Evolutionary conservation across 352 stramenopile species (phyloP), one percentile per base, ranked within the genome.

Genomic region (Halophytophthora polymorphica): DNA sequence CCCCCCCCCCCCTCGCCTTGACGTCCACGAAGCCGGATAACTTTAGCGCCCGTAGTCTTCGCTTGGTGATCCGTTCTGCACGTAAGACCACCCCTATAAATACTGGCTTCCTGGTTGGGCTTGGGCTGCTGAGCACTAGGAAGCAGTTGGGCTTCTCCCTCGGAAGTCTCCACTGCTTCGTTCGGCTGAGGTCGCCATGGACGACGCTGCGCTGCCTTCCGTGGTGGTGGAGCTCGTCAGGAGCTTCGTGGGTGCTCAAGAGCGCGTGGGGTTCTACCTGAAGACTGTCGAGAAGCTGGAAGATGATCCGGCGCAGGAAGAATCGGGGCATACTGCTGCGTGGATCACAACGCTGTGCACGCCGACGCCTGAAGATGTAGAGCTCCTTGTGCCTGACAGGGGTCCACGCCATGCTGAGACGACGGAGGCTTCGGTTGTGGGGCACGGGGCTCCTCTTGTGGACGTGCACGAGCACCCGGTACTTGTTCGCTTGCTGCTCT

Each of bases 401-500:
- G 8, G 25, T 31, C 8, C 8, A 31, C 8, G 8, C 8, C 25
- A 8, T 8, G 25, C 25, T 31, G 25, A 31, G 25, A 31, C 25
- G 8, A 8, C 25, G 8, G 25, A 31, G 25, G 4, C 25, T 31
- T 31, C 25, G 8, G 25, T 8, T 31, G 25, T 8, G 25, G 25
- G 25, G 8, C 4, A 31, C 25, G 25, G 25, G 8, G 8, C 19
- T 21, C 18, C 51, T 38, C 22, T 56, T 2, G 44, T 60, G 22
- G 35, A 56, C 15, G 43, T 55, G 14, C 61, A 48, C 41, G 36
- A 33, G 17, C 41, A 41, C n/a, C 45, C 45, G 12, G 23, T 10
- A 18, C 50, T 68, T 14, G 38, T 64, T 21, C 60, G 50, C n/a
- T 45, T 68, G 6, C 44, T 64, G 14, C 53, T 54, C 12, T 44